Base-by-base conservation (phyloP, 495 filamentous ascomycete genomes). In the Lasiosphaeris hirsuta region DNA sequence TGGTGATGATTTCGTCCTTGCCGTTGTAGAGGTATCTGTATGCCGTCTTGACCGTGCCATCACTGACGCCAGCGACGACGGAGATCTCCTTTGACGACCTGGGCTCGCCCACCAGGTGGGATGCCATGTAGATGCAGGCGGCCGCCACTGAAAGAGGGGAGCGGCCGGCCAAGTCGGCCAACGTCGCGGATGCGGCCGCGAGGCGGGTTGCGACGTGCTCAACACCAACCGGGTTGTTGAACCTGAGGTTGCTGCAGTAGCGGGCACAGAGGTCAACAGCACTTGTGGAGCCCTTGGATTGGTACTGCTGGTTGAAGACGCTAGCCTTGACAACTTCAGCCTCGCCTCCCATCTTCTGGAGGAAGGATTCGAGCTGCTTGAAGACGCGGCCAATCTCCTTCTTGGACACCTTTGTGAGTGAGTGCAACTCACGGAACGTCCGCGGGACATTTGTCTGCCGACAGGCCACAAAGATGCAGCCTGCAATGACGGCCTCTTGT, bases 311-410 rank as follows among this genome's bases (percentile, higher is more conserved):
- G 58, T 67, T 69, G 58, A 69, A 64, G 42, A 50, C 47, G 54
- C 58, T 65, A 37, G 63, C 62, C 58, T 70, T 67, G 53, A 65
- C 64, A 49, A 69, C 52, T 57, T 69, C 59, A 9, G 61, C 63
- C 33, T 72, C 71, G 37, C 75, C 78, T 34, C 72, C 71, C 63
- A 73, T 71, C 63, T 74, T 78, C 62, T 80, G 75, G 66, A 96
- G 85, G 76, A 96, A 96, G 70, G 89, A 86, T 77, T 97, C 91
- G 36, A 97, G 73, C 54, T 81, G 77, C 75, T 98, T 98, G 80
- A 97, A 98, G 36, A 93, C 91, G 44, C 93, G 80, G 17, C 95
- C 95, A 62, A 97, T 97, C 68, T 97, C 95, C 75, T 96, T 96
- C 75, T 96, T 95, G 23, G 88, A 84, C 10, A 97, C 93, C 64